Evolutionary conservation across 31 red algal species (phyloP).

Genomic region (Odonthalia washingtoniensis): DNA sequence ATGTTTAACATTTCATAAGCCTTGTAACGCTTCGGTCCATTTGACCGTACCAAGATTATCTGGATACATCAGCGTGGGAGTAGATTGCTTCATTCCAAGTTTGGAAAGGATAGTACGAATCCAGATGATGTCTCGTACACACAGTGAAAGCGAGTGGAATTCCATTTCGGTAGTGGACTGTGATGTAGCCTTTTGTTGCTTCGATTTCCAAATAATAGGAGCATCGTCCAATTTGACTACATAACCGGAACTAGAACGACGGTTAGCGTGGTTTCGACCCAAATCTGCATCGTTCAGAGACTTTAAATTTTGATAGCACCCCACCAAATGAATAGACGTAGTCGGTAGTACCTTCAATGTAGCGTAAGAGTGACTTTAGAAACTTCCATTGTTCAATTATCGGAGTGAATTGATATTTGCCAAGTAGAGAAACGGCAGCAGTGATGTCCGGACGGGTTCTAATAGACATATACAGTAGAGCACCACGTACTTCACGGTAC

Average conservation of each 20-base stretch:
- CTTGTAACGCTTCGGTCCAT: neutral
- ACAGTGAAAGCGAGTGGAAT: too few species aligned
- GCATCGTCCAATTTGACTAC: neutral
- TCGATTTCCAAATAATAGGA: neutral
- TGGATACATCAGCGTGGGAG: neutral
- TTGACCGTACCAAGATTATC: neutral
- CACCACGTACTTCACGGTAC: too few species aligned
- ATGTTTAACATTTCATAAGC: neutral
- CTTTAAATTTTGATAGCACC: too few species aligned
- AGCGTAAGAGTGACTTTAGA: too few species aligned
- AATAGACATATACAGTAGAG: too few species aligned
- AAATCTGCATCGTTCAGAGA: neutral
- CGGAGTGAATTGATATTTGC: too few species aligned
- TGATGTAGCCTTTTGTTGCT: neutral
- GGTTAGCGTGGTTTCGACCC: neutral
- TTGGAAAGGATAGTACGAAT: neutral
- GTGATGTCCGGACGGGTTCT: too few species aligned
- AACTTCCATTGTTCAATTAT: too few species aligned
- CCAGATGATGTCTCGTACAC: too few species aligned
- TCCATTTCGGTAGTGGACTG: neutral
- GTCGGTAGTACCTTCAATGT: too few species aligned
- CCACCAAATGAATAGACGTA: too few species aligned
- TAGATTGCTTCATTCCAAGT: neutral
- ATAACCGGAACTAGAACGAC: neutral
- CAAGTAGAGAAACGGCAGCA: too few species aligned